Base-by-base conservation (phyloP, 2,329 filamentous ascomycete genomes). In the Diplocarpon mali region DNA sequence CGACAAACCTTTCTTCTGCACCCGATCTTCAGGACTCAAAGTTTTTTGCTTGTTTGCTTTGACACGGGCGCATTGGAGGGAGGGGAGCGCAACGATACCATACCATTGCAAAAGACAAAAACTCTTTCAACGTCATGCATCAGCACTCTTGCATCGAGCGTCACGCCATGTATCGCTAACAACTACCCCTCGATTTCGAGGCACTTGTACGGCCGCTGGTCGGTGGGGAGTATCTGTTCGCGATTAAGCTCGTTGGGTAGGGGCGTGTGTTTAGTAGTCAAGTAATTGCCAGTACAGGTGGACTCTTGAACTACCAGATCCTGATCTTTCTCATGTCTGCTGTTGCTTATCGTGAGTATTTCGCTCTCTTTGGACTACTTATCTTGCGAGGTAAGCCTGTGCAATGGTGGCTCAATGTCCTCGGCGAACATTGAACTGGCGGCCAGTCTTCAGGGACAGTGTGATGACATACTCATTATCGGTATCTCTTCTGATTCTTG, bases 71-170 rank as follows among this genome's bases (percentile, higher is more conserved):
- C 48, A 45, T 31, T 17, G 34, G 45, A 39, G 27, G 38, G 35
- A 27, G 41, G 27, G 38, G 35, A 27, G n/a, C 41, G 41, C 16
- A 45, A 36, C 38, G 40, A 50, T 44, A 55, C 43, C 52, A 57
- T 57, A 57, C 55, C 53, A 56, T 30, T 47, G 47, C 38, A 34
- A 47, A 54, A 48, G 46, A 46, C 40, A 56, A 54, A 54, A 52
- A 48, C 46, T 47, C 48, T 51, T 48, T 50, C 44, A 46, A 40
- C 30, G 24, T 29, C 38, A 24, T 24, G 20, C 31, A 39, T 49
- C 46, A 47, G 36, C 47, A 53, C 47, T 42, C n/a, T 44, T 44
- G n/a, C 9, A 35, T 32, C 12, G 9, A 24, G 20, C 20, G 20
- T 35, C 40, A 42, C 30, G 28, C 14, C 43, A 45, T 44, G 44